phyloP scores from a whole-genome alignment of 2,329 filamentous ascomycete genomes.

The Paecilomyces sp. region DNA sequence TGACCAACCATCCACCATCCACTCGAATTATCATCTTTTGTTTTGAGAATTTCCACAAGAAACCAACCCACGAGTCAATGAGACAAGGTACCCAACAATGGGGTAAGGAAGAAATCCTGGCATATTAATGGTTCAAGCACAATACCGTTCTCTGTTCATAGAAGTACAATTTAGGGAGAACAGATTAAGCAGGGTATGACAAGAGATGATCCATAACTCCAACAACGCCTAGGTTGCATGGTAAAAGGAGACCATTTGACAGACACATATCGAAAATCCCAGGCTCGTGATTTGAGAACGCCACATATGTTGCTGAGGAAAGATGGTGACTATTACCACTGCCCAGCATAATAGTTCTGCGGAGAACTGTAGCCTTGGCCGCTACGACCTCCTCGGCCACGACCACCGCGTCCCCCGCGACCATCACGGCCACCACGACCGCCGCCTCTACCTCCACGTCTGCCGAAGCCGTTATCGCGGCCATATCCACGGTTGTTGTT shows the following conservation, averaged over 20 bases:
- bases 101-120: not conserved
- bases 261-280: not conserved
- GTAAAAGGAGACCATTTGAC: not conserved
- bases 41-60: not conserved
- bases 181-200: not conserved
- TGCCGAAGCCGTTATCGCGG: slow-evolving; percentile 3
- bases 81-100: not conserved
- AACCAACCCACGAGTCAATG: not conserved
- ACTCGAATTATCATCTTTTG: not conserved
- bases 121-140: not conserved
- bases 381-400: slow-evolving; percentile 14
- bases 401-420: slow-evolving; percentile 10
- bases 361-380: slow-evolving; percentile 12
- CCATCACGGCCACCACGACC: slow-evolving; percentile 12
- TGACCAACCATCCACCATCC: not conserved
- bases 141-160: not conserved
- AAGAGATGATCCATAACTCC: not conserved
- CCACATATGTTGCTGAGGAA: not conserved
- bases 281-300: not conserved
- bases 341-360: not conserved
- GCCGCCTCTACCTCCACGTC: slow-evolving; percentile 11
- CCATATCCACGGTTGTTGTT: slow-evolving; percentile 3
- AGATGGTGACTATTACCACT: not conserved
- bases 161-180: not conserved
- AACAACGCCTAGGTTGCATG: not conserved